phyloP scores from a whole-genome alignment of 768 basidiomycete species.

The Steccherinum ochraceum region DNA sequence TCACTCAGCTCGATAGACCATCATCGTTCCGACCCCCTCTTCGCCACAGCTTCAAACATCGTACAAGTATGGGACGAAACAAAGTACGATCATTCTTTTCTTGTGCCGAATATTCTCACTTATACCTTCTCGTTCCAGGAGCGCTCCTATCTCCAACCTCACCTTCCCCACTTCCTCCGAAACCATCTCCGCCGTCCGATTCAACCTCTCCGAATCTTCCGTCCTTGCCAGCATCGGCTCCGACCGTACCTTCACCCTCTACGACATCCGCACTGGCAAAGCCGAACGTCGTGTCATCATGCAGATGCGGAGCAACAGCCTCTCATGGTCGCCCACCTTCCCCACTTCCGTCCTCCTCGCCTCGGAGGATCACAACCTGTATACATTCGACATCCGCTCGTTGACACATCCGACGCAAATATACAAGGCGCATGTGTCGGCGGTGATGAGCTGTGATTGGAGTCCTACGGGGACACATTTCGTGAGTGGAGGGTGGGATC shows the following conservation, averaged over 20 bases:
- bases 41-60: constrained; percentile 88
- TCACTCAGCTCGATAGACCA: constrained; percentile 81
- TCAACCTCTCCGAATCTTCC: constrained; percentile 91
- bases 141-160: constrained; percentile 78
- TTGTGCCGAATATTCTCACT: neutral
- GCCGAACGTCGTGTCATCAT: constrained; percentile 88
- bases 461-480: constrained; percentile 93
- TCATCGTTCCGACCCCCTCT: constrained; percentile 81
- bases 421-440: constrained; percentile 95
- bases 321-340: constrained; percentile 95
- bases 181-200: constrained; percentile 81
- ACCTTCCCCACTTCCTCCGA: constrained; percentile 85
- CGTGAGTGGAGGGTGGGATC: constrained; percentile 95
- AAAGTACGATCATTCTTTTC: constrained; percentile 45
- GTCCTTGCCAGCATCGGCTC: constrained; percentile 94
- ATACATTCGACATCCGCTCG: constrained; percentile 93
- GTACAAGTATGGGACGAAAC: constrained; percentile 99
- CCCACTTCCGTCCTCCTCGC: constrained; percentile 88
- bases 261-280: constrained; percentile 95
- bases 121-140: constrained; percentile 40
- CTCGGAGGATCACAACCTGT: constrained; percentile 98
- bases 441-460: constrained; percentile 98
- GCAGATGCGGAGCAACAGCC: constrained; percentile 85
- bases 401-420: constrained; percentile 80
- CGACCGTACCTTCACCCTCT: constrained; percentile 92